Evolutionary conservation across 257 asterid genomes (phyloP), one percentile per base, ranked within the genome.

Genomic region (Nicotiana benthamiana): DNA sequence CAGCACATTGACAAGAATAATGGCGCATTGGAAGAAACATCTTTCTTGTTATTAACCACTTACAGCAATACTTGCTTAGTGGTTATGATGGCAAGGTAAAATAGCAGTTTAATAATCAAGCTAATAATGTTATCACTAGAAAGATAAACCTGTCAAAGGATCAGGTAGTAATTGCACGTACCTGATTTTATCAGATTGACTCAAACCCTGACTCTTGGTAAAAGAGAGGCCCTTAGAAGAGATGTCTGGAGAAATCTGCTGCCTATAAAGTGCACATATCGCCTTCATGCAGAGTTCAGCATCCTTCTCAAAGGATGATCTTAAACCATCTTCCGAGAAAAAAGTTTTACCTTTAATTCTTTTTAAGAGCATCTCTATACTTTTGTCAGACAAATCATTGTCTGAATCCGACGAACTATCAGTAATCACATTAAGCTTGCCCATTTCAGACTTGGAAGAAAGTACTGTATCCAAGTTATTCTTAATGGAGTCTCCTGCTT

Each of bases 231-330:
- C 28, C 10, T 2, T n/a, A 62, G 74, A 30, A 20, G 82, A 70
- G 76, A 75, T 67, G 36, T 48, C 65, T 4, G 80, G 78, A 52
- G 59, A 60, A 61, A 75, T 26, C 15, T 82, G 70, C 53, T 70
- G 75, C 76, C 87, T 62, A 64, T 88, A 83, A 54, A 87, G 86
- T 72, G 86, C 84, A 56, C 88, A 88, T 2, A 86, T 83, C 1
- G 82, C 89, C 22, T 75, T 79, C 88, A 82, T 51, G 80, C 84
- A 79, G 80, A 84, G 79, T 54, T 80, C 85, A 9, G 56, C 67
- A 48, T 88, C 85, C 36, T 80, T 52, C 57, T 75, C 56, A 24
- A 86, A 82, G 43, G 82, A 83, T 13, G 24, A 75, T 3, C 5
- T 56, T 51, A 81, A 17, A 61, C 63, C 76, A 18, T 56, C 46